Base-by-base conservation (phyloP, 2,329 filamentous ascomycete species). In the Xylariaceae sp. region DNA sequence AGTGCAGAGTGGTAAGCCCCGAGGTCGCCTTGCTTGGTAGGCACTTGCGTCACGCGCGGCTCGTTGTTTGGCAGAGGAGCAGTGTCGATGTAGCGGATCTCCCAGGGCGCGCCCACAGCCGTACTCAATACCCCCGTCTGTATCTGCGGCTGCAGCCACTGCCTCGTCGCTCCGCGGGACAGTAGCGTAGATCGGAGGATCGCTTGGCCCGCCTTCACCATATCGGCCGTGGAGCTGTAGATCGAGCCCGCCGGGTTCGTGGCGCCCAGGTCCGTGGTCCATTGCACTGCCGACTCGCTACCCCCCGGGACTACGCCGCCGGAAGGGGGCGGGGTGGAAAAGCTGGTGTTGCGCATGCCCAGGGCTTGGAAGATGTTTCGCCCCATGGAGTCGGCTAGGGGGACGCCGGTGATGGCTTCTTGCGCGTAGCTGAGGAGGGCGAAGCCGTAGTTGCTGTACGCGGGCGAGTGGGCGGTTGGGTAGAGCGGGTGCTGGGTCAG, bases 391-490 rank as follows among this genome's bases (percentile, higher is more conserved):
- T 41, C 34, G 14, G 48, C 31, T 31, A 62, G 57, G 5, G 50
- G 36, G 14, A 51, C 54, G 6, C 60, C 60, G 1, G 62, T 66
- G 42, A 68, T 66, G 34, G 50, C 51, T 43, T 67, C 60, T n/a
- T 65, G 54, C 5, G 60, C 64, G 38, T 64, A 67, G 2, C 54
- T 52, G 3, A 67, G 50, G 23, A 67, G 54, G 34, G 57, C 53
- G 40, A 53, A 66, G 5, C 58, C 64, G 1, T 57, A 47, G 45
- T 68, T 66, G 34, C 59, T 58, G 43, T 65, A 65, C 2, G 56
- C 55, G 1, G 63, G 62, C 2, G 57, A 56, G 17, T 54, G 46
- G 9, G 50, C 58, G 2, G 60, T 51, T 3, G 59, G 49, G 36
- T 60, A 62, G 5, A 60, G 47, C 1, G 63, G 65, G 36, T 54